phyloP scores from a whole-genome alignment of 2,329 filamentous ascomycete genomes.

The Botryosphaeria dothidea region DNA sequence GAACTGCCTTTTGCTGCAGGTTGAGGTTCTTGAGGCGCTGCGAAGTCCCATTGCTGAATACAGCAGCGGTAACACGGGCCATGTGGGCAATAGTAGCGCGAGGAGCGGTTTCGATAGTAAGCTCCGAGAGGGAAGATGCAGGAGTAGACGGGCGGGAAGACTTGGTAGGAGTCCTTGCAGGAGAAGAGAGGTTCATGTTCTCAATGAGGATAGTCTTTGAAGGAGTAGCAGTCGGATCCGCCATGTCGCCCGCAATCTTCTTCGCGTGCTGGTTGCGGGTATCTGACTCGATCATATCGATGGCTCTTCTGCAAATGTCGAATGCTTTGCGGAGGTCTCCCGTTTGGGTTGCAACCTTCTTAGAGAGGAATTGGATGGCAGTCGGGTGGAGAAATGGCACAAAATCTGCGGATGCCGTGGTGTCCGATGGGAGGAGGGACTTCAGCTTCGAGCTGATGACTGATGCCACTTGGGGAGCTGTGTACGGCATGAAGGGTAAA shows the following conservation, averaged over 20 bases:
- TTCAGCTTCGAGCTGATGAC: conserved; percentile 84
- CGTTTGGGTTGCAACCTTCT: conserved; percentile 91
- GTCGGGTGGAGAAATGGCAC: conserved; percentile 91
- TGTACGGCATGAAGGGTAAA: conserved; percentile 91
- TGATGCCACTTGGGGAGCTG: conserved; percentile 78
- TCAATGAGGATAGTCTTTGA: conserved; percentile 78
- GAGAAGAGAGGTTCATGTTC: conserved; percentile 72
- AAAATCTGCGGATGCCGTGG: conserved; percentile 54
- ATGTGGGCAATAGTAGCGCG: conserved; percentile 88
- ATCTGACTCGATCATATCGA: conserved; percentile 87
- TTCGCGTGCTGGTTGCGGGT: conserved; percentile 73
- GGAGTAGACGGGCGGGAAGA: conserved; percentile 2
- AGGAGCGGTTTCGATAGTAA: conserved; percentile 79
- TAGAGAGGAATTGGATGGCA: conserved; percentile 89
- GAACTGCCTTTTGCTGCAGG: conserved; percentile 91
- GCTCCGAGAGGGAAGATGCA: conserved; percentile 52
- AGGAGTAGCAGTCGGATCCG: conserved; percentile 60
- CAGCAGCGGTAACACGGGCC: conserved; percentile 84
- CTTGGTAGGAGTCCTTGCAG: conserved; percentile 45
- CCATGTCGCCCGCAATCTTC: conserved; percentile 54
- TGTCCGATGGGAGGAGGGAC: conserved; percentile 63
- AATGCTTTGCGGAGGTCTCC: conserved; percentile 95
- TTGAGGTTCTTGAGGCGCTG: conserved; percentile 87
- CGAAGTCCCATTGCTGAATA: conserved; percentile 84
- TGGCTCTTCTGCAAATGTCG: conserved; percentile 84